Conservation (phyloP, 2,329 filamentous ascomycete species). For the Magnaporthiopsis poae region DNA sequence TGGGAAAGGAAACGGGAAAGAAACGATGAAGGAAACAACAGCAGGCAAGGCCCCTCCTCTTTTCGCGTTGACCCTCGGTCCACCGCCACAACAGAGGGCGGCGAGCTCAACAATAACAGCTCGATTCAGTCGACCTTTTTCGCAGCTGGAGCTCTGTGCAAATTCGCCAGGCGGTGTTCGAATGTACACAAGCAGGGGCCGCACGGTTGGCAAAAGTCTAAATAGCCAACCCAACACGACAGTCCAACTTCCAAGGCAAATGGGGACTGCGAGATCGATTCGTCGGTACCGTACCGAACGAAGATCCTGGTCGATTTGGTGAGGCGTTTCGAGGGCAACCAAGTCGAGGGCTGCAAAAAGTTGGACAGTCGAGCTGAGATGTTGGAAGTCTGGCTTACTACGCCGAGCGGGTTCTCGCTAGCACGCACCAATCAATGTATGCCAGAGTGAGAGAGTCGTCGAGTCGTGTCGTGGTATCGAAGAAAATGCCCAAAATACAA, state of each 20-base stretch:
- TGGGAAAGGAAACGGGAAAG: neutral
- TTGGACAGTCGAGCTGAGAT: slow-evolving; percentile 1
- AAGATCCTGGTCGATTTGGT: neutral
- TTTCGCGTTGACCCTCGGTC: neutral
- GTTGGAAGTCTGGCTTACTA: neutral
- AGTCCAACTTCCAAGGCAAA: neutral
- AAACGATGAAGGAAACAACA: neutral
- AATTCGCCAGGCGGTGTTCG: neutral
- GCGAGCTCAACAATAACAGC: neutral
- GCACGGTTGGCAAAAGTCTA: neutral
- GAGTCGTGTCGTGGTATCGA: neutral
- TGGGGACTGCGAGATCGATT: neutral
- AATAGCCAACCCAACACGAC: neutral
- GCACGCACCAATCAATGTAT: neutral
- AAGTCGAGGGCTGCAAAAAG: slow-evolving; percentile 2
- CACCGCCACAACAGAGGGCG: neutral
- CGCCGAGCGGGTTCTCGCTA: neutral
- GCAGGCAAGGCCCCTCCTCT: neutral
- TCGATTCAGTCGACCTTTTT: neutral
- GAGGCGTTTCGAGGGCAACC: slow-evolving; percentile 4
- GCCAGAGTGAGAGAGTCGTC: neutral
- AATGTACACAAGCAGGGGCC: neutral
- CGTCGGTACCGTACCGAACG: neutral
- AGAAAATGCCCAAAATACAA: neutral
- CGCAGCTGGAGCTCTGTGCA: neutral